Conservation (phyloP, 495 filamentous ascomycete species). For the Physcia stellaris region DNA sequence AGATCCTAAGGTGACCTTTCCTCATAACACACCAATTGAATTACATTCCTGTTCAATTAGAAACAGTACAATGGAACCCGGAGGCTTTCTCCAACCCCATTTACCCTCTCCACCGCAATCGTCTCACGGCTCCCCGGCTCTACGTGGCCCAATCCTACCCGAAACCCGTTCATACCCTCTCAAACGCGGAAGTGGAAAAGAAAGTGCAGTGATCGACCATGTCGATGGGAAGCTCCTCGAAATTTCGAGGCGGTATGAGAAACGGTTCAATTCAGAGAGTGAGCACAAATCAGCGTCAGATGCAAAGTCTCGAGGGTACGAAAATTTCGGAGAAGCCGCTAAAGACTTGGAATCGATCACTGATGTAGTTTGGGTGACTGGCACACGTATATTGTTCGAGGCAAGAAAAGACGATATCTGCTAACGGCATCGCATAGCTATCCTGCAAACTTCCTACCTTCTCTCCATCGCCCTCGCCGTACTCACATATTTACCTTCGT, state of each 20-base stretch:
- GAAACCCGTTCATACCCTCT: constrained; percentile 51
- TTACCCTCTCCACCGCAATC: constrained; percentile 47
- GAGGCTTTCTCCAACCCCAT: constrained; percentile 36
- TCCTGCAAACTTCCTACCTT: constrained; percentile 72
- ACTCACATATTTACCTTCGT: constrained; percentile 48
- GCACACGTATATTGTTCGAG: constrained; percentile 52
- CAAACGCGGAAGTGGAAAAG: constrained; percentile 57
- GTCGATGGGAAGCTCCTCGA: constrained; percentile 47
- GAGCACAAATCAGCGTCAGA: constrained; percentile 19
- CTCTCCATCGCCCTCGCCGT: constrained; percentile 61
- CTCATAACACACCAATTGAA: no score
- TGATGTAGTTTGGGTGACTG: constrained; percentile 69
- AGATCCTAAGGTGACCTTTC: no score
- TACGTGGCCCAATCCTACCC: constrained; percentile 36
- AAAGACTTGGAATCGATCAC: constrained; percentile 56
- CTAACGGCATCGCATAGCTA: constrained; percentile 31
- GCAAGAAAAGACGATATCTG: not conserved
- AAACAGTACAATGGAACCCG: no score
- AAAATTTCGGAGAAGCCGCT: constrained; percentile 50
- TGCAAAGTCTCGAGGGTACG: constrained; percentile 44
- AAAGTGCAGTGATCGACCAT: constrained; percentile 59
- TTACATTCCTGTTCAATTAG: no score
- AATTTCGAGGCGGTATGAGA: constrained; percentile 58
- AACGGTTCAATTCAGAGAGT: constrained; percentile 49
- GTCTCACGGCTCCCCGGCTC: constrained; percentile 25